Base-by-base conservation (phyloP, 2,329 filamentous ascomycete genomes). In the Talaromyces rugulosus region DNA sequence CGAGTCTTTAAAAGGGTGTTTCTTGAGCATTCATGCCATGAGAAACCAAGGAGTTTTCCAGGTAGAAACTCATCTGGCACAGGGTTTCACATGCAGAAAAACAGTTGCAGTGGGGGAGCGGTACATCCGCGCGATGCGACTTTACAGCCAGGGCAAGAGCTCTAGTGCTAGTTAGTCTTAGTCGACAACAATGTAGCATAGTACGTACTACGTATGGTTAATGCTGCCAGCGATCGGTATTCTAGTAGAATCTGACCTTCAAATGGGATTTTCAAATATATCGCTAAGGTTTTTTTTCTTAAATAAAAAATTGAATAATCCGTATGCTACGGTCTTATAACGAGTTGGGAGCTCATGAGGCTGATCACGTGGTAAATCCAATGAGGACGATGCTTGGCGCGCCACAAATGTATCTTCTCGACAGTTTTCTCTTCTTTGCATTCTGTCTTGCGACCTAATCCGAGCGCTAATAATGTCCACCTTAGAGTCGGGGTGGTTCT, bases 91-190 rank as follows among this genome's bases (percentile, higher is more conserved):
- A 27, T 47, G 44, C 18, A 27, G 11, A 40, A 64, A 51, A 30
- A 27, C 28, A 60, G 52, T 65, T 51, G 33, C 58, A 59, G 44
- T 56, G 65, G 62, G 61, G 44, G 62, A 56, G 47, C 16, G 44
- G 36, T 55, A 58, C 64, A 68, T 44, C 40, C 63, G 64, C 59
- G 62, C 50, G 28, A 57, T 50, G 63, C 58, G 63, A 61, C 60
- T 44, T 60, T 62, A 62, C n/a, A 47, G 23, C 4, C 11, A 11
- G 11, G 33, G 8, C 16, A 44, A 18, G 40, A 44, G 40, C 16
- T 6, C 42, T 27, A 47, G 23, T n/a, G 8, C 12, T n/a, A 42
- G 40, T 18, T 12, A 36, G 8, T 7, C 12, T 36, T 7, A 36
- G 33, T 12, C 23, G 23, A 23, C 31, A 33, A 9, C 31, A 33